Evolutionary conservation across 495 filamentous ascomycete species (phyloP), one percentile per base, ranked within the genome.

Genomic region (Penicillium ucsense): DNA sequence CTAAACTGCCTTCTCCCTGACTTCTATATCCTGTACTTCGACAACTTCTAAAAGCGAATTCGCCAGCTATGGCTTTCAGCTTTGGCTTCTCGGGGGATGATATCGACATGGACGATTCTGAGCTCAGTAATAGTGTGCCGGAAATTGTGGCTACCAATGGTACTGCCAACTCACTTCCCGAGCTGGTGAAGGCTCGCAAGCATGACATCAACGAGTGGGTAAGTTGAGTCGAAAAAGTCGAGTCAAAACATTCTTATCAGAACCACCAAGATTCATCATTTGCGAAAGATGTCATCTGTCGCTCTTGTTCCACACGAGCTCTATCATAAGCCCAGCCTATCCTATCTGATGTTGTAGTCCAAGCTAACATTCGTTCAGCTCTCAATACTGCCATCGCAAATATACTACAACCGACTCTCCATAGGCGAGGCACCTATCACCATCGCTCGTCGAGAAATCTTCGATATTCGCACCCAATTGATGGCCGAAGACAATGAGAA

Each of bases 391-490:
- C 89, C 89, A 5, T 86, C 84, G 36, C 84, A 84, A 65, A 78
- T 95, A 41, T 85, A 81, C 50, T 94, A 84, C 65, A 77, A 77
- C 61, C 71, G 70, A 28, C 67, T 89, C 30, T 55, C 66, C 10
- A 72, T 89, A 35, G 70, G 41, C 4, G 47, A 46, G 66, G 72
- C 52, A 27, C 54, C 65, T 10, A 65, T 77, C 37, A 74, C 66
- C 28, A 69, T 98, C 29, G 88, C 86, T 4, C 84, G 89, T 29
- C 82, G 92, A 9, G 91, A 95, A 55, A 77, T 95, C 45, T 95
- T 90, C 75, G 92, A 98, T 62, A 86, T 95, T 41, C 83, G 87
- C 28, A 80, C 94, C 37, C 92, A 98, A 68, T 74, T 96, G 31
- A 94, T 95, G 86, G 86, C 86, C 35, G 89, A 96, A 66, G 86